Conservation (phyloP, 225 moss, liverwort and hornwort species). For the Marchantia paleacea region DNA sequence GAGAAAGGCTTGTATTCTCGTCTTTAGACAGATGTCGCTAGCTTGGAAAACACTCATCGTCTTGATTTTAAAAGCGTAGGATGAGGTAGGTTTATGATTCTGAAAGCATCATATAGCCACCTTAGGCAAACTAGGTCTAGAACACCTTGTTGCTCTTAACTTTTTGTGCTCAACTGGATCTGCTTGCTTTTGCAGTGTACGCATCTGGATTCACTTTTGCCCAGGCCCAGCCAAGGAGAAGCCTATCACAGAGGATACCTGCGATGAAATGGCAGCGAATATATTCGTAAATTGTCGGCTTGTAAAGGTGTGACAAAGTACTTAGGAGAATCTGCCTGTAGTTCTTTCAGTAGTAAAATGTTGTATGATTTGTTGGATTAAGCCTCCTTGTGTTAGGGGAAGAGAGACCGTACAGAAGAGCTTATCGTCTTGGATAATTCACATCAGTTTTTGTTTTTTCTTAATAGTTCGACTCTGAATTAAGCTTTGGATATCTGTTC, state of each 20-base stretch:
- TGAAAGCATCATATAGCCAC: no score
- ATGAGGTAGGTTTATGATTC: no score
- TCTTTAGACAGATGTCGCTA: neutral
- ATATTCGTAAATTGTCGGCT: conserved; percentile 86
- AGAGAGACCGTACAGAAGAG: no score
- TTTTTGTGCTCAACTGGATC: neutral
- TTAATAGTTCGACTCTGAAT: neutral
- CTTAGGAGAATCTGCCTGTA: neutral
- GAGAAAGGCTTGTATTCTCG: neutral
- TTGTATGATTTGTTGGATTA: neutral
- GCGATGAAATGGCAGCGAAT: conserved; percentile 66
- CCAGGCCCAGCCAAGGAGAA: conserved; percentile 65
- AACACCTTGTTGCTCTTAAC: neutral
- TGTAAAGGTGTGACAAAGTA: conserved; percentile 54
- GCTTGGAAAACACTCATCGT: no score
- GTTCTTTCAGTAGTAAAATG: neutral
- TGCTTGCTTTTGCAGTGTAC: conserved; percentile 50
- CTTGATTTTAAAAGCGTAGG: no score
- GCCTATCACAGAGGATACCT: conserved; percentile 64
- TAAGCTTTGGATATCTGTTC: neutral
- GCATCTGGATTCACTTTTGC: conserved; percentile 94
- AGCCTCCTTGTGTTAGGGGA: no score
- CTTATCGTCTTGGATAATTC: no score
- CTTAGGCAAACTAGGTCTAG: no score
- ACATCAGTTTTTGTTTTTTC: neutral